Conservation (phyloP, 345 rosid species). For the Linum usitatissimum region DNA sequence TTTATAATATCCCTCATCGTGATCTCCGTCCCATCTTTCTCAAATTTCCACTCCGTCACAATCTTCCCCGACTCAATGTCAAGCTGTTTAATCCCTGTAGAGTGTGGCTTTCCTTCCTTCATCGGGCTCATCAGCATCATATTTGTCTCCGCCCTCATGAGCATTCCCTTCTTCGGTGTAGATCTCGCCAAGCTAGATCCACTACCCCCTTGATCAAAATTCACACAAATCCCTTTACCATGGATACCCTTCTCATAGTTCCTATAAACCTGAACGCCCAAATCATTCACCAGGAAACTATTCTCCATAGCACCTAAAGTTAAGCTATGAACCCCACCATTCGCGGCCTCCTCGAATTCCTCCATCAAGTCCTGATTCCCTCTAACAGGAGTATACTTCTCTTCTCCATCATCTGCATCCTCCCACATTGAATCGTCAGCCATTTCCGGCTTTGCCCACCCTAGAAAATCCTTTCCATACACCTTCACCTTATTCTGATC, state of each 20-base stretch:
- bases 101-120: slow-evolving; percentile 55
- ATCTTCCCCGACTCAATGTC: slow-evolving; percentile 84
- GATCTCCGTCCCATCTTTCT: slow-evolving; percentile 78
- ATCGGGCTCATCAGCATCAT: slow-evolving; percentile 95
- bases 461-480: slow-evolving; percentile 80
- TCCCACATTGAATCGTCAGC: slow-evolving; percentile 98
- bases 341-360: slow-evolving; percentile 82
- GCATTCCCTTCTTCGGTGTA: slow-evolving; percentile 69
- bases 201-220: slow-evolving; percentile 32
- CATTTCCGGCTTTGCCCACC: slow-evolving; percentile 77
- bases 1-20: slow-evolving; percentile 75
- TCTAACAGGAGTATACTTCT: slow-evolving; percentile 20
- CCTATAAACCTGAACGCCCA: slow-evolving; percentile 77
- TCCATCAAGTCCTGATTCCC: slow-evolving; percentile 40
- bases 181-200: slow-evolving; percentile 25
- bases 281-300: slow-evolving; percentile 79
- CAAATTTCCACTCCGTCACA: slow-evolving; percentile 84
- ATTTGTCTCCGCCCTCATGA: slow-evolving; percentile 92
- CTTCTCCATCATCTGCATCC: slow-evolving; percentile 52
- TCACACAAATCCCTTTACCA: slow-evolving; percentile 65
- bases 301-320: slow-evolving; percentile 79
- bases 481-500: slow-evolving; percentile 65
- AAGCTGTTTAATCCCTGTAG: slow-evolving; percentile 66
- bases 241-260: slow-evolving; percentile 65
- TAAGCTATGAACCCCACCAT: slow-evolving; percentile 89